Base-by-base conservation (phyloP, 768 basidiomycete genomes). In the Boletus reticulatus region DNA sequence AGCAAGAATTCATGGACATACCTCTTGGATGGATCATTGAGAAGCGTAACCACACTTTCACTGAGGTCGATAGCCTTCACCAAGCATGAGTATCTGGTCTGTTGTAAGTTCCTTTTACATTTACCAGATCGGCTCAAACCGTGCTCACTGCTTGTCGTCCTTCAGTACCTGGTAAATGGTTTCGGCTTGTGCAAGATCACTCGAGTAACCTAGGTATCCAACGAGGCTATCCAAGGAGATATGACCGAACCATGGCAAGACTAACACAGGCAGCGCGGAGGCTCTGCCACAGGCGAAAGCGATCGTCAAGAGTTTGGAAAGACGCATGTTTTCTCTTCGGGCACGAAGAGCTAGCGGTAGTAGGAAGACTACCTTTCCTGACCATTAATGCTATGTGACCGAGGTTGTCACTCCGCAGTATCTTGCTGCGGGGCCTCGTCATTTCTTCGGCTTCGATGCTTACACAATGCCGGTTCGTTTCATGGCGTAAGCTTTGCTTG, bases 241-340 rank as follows among this genome's bases (percentile, higher is more conserved):
- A n/a, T 67, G 59, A 38, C 62, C 56, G 27, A 69, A 63, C 65
- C 62, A 69, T n/a, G 48, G 67, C 19, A 67, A 43, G 24, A 48
- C 57, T 32, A 63, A 27, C 17, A 58, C 31, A 27, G 60, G 67
- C 17, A 67, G 36, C 16, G 67, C 67, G 43, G 47, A 55, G 14
- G 55, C 58, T 31, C 50, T 22, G 34, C 53, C n/a, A 29, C 53
- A 44, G 22, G 56, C 38, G 38, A 64, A 50, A 53, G 59, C 47
- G 17, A 69, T 43, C 38, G 43, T 38, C 24, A 45, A 37, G 32
- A 60, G 19, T 45, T 41, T 44, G 24, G 51, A 8, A 31, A 59
- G 14, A 41, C 36, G 65, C 67, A 67, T 69, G 10, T 46, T 56
- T n/a, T 27, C 38, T 9, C 29, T 48, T 42, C 37, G 12, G 24